phyloP scores from a whole-genome alignment of 805 yeast species.

The Candida tibetensis region DNA sequence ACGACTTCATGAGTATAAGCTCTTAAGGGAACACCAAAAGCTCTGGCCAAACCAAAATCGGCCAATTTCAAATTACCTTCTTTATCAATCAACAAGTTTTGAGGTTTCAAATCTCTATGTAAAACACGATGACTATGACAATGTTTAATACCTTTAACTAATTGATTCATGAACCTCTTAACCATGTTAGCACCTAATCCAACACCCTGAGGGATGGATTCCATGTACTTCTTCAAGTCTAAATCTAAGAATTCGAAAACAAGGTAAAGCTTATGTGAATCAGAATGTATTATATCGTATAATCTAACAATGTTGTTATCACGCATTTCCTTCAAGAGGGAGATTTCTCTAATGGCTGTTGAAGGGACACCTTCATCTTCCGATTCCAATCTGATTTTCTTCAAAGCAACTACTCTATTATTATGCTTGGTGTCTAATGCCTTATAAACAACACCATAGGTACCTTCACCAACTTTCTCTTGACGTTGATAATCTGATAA shows the following conservation, averaged over 20 bases:
- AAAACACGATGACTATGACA: slow-evolving; percentile 93
- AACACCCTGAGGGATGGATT: slow-evolving; percentile 84
- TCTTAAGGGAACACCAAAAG: slow-evolving; percentile 94
- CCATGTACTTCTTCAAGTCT: slow-evolving; percentile 97
- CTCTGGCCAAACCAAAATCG: slow-evolving; percentile 92
- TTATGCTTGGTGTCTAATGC: slow-evolving; percentile 87
- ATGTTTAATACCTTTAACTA: slow-evolving; percentile 85
- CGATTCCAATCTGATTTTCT: slow-evolving; percentile 91
- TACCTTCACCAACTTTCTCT: slow-evolving; percentile 97
- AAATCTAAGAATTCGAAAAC: slow-evolving; percentile 93
- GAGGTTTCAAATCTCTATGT: slow-evolving; percentile 96
- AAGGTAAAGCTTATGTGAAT: slow-evolving; percentile 84
- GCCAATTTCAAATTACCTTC: slow-evolving; percentile 76
- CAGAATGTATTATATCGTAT: slow-evolving; percentile 93
- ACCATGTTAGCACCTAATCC: slow-evolving; percentile 89
- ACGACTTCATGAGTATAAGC: slow-evolving; percentile 98
- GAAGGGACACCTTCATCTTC: slow-evolving; percentile 99
- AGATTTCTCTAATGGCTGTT: slow-evolving; percentile 95
- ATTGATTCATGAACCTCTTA: slow-evolving; percentile 87
- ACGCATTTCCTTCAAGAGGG: slow-evolving; percentile 86
- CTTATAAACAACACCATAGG: slow-evolving; percentile 97
- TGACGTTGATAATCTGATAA: slow-evolving; percentile 87
- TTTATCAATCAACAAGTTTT: slow-evolving; percentile 88
- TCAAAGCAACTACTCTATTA: slow-evolving; percentile 91
- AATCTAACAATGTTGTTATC: slow-evolving; percentile 91